Conservation (phyloP, 202 grass and related monocot genomes). For the Hordeum pubiflorum region DNA sequence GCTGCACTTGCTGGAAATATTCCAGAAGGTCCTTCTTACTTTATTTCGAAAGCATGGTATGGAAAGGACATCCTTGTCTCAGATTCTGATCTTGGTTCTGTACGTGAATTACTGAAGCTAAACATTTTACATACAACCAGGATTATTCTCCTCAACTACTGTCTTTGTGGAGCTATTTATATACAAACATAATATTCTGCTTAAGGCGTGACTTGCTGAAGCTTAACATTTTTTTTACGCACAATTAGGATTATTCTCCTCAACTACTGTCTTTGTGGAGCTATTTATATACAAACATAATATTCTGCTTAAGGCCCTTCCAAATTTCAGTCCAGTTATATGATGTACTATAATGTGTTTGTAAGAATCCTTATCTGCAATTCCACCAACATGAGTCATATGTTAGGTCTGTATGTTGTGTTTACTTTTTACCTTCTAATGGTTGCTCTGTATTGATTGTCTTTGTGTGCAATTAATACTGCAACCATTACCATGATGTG, state of each 20-base stretch:
- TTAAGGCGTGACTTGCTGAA: not conserved
- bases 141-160: not conserved
- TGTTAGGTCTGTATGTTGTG: not conserved
- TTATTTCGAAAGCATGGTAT: constrained; percentile 80
- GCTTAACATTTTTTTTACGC: not conserved
- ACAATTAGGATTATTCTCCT: not conserved
- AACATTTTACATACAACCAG: not conserved
- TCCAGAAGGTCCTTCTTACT: constrained; percentile 56
- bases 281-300: not conserved
- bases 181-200: not conserved
- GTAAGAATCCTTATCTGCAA: not conserved
- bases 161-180: constrained; percentile 13
- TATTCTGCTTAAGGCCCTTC: constrained; percentile 1
- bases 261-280: constrained; percentile 3
- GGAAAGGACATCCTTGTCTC: constrained; percentile 18
- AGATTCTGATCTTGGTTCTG: constrained; percentile 5
- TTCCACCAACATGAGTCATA: not conserved
- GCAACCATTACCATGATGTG: not conserved
- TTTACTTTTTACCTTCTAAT: constrained; percentile 8
- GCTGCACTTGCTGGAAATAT: constrained; percentile 66
- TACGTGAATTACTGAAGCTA: not conserved
- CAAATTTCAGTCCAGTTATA: not conserved
- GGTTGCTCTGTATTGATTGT: constrained; percentile 2
- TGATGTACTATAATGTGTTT: constrained; percentile 9
- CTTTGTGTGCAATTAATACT: not conserved